A percentile compares a stretch with the other conserved stretches of the same genome.
phyloP scores from a whole-genome alignment of 2,329 filamentous ascomycete species.

The Diaporthe humulicola region DNA sequence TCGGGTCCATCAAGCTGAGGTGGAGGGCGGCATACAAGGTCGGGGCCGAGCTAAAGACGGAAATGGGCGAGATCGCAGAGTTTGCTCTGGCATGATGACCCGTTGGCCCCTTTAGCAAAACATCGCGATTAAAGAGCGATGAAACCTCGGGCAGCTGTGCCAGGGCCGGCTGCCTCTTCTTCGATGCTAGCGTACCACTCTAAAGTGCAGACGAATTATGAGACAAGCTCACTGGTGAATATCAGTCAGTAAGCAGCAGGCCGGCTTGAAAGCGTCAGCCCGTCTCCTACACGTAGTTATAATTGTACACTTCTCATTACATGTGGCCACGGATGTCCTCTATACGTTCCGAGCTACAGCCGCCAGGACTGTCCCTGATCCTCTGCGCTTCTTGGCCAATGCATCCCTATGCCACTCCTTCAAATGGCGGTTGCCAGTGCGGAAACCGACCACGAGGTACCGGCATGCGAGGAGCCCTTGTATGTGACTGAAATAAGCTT shows the following conservation, averaged over 20 bases:
- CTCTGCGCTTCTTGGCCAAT: background rate
- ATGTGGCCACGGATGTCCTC: background rate
- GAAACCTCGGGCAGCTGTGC: background rate
- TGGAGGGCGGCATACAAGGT: conserved; percentile 89
- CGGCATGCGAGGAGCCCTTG: background rate
- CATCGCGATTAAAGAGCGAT: background rate
- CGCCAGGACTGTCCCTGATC: background rate
- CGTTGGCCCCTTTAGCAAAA: background rate
- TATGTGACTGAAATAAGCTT: background rate
- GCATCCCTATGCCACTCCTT: too few relatives aligned
- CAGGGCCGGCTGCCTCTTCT: background rate
- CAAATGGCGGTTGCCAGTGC: background rate
- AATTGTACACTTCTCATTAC: conserved; percentile 20
- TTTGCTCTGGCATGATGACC: conserved; percentile 75
- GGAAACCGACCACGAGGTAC: background rate
- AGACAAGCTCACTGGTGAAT: conserved; percentile 12
- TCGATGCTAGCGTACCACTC: conserved; percentile 13
- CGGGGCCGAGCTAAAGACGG: conserved; percentile 75
- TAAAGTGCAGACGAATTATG: conserved; percentile 21
- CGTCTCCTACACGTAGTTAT: background rate
- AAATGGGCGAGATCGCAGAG: conserved; percentile 87
- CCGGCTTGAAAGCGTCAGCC: background rate
- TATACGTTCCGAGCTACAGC: background rate
- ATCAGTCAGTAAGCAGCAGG: background rate
- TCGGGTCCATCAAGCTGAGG: conserved; percentile 86